Conservation (phyloP, 176 grass and related monocot genomes). For the Carex cristatella region DNA sequence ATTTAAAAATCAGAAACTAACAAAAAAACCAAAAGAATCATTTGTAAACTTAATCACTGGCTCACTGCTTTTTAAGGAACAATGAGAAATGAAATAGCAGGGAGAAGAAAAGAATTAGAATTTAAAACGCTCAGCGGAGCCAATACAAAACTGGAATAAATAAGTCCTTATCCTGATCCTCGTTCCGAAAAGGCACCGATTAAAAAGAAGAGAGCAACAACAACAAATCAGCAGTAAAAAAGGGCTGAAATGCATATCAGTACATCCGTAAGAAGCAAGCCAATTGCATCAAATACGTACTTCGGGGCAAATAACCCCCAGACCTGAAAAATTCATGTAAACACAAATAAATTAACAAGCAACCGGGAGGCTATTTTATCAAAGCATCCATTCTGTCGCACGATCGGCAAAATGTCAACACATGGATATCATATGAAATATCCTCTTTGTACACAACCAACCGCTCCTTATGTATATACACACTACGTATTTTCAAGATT, state of each 20-base stretch:
- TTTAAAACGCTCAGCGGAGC: not conserved
- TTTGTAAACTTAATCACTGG: not conserved
- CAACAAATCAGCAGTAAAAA: not conserved
- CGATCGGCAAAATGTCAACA: not conserved
- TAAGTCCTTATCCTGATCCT: not conserved
- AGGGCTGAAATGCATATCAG: slow-evolving; percentile 42
- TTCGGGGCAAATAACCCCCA: slow-evolving; percentile 99
- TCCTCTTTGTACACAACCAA: not conserved
- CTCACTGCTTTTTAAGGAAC: not conserved
- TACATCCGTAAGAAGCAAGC: slow-evolving; percentile 71
- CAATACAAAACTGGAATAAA: not conserved
- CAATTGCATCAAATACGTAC: slow-evolving; percentile 81
- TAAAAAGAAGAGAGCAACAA: slow-evolving; percentile 17
- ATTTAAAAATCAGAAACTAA: not conserved
- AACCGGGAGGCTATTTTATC: not conserved
- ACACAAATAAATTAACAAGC: not conserved
- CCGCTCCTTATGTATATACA: not conserved
- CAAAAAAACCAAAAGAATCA: no score
- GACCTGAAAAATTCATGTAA: slow-evolving; percentile 54
- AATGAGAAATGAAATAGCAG: not conserved
- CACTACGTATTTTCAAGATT: not conserved
- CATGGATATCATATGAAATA: no score
- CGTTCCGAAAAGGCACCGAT: not conserved
- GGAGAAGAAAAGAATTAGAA: not conserved
- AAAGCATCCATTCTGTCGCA: not conserved